These are phyloP conservation scores for Forsythia suspensa DNA, from an alignment of 257 asterid genomes.

Conservation along the genomic window DNA sequence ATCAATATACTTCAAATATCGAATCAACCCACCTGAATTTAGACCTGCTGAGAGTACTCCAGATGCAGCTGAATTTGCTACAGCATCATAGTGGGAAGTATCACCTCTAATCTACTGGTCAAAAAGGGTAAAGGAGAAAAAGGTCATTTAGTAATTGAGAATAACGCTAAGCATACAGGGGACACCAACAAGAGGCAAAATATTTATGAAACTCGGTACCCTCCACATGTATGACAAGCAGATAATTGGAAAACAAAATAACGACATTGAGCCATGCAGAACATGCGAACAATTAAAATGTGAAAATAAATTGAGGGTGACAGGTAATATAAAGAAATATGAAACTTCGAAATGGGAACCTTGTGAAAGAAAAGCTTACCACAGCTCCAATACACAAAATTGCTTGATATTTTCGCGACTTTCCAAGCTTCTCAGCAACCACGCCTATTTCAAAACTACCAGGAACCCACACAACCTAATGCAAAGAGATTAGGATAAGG, in stretches of 20 bases:
- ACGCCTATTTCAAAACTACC: conserved; percentile 89
- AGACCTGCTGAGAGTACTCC: conserved; percentile 92
- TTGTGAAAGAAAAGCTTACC: conserved; percentile 47
- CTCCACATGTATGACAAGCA: neutral
- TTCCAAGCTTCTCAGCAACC: conserved; percentile 83
- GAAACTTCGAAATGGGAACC: neutral
- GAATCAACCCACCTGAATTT: conserved; percentile 55
- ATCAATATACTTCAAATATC: neutral
- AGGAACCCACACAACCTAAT: conserved; percentile 95
- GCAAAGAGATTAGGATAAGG: conserved; percentile 11
- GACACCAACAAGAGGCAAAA: neutral
- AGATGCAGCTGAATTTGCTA: conserved; percentile 92
- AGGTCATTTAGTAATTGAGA: conserved; percentile 3
- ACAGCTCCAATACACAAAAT: conserved; percentile 92
- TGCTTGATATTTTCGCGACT: conserved; percentile 73
- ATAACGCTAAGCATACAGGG: neutral
- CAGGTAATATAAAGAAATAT: neutral
- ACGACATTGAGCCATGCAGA: neutral
- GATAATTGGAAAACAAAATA: neutral
- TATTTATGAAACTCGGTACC: neutral
- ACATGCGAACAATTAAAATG: neutral
- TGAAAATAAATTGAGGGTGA: neutral
- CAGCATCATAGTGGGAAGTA: conserved; percentile 93
- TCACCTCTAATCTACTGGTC: conserved; percentile 81
- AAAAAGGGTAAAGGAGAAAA: conserved; percentile 14